Base-by-base conservation (phyloP, 495 filamentous ascomycete species). In the Clohesyomyces aquaticus region DNA sequence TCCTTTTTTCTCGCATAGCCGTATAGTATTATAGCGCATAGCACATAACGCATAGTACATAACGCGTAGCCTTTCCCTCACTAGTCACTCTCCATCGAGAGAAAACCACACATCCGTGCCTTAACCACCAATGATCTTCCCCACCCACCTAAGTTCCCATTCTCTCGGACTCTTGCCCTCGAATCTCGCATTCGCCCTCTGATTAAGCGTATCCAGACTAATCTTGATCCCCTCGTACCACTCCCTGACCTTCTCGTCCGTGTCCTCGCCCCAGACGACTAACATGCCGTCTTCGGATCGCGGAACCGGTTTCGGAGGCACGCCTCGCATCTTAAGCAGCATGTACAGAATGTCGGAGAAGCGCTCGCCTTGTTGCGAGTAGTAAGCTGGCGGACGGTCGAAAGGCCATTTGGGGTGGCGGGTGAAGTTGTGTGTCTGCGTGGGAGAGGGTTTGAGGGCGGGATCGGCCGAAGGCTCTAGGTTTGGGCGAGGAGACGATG, bases 331-430 rank as follows among this genome's bases (percentile, higher is more conserved):
- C 53, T 81, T 80, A 32, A 92, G 77, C 16, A 96, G 76, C 87
- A 91, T 91, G 59, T 84, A 78, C 22, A 94, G 70, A 42, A 92
- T 83, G 35, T 90, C 83, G 1, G 87, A 82, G 48, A 94, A 86
- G 28, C 82, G 82, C 32, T 89, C 83, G 47, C 88, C 89, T 77
- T 94, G 89, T 66, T 80, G 81, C 10, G 82, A 83, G 65, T 87
- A 91, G 61, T 78, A 81, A 0, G 77, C 77, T 0, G 89, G 88
- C 2, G 83, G 82, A 63, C 85, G 84, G 65, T 88, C 85, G 18
- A 95, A 77, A 1, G 90, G 89, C 89, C 90, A 95, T 73, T 80
- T 46, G 14, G 48, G 19, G 21, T 57, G 26, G 29, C 14, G 43
- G 16, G n/a, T 14, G 19, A 54, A 19, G 41, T 55, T 23, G 22